Base-by-base conservation (phyloP, 2,329 filamentous ascomycete genomes). In the Xylaria sp. region DNA sequence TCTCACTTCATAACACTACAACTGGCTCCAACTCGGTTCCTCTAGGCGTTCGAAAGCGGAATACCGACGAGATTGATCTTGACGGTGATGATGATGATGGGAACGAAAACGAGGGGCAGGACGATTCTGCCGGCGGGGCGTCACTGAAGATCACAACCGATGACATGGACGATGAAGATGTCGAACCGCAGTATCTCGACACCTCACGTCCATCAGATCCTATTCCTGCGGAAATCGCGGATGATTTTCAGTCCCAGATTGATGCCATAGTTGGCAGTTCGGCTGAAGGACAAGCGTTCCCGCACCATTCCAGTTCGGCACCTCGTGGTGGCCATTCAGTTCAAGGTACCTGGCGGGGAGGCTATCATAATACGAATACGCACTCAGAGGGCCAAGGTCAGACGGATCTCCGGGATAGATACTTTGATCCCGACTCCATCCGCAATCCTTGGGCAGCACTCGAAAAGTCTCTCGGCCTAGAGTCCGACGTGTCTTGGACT, bases 401-500 rank as follows among this genome's bases (percentile, higher is more conserved):
- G 62, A 73, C 76, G 60, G 74, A 73, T 1, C 90, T 87, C 77
- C 89, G 87, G 72, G 75, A 80, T 46, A 84, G 79, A 42, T 90
- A 89, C 71, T 92, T 91, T 71, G 82, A 90, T 60, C 81, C 83
- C 0, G 80, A 78, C 59, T 89, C 87, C 62, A 84, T 90, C 66
- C 80, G 86, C 70, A 90, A 92, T 70, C 89, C 89, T 0, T 92
- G 89, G 89, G 81, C 79, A 54, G 72, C 69, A 7, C 72, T 87
- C 18, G 84, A 87, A 71, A 74, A 75, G 66, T 66, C 71, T 5
- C 71, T 71, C 23, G 78, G 79, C 0, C 64, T 86, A 52, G 65
- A 73, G 46, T 61, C 79, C 1, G 69, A 70, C 11, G 81, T 79
- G 2, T 68, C 65, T 0, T 86, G 82, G 83, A 63, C 80, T 35